Percentiles rank a stretch among this genome's conserved stretches.
Conservation (phyloP, 2,329 filamentous ascomycete species). For the Scedosporium dehoogii region DNA sequence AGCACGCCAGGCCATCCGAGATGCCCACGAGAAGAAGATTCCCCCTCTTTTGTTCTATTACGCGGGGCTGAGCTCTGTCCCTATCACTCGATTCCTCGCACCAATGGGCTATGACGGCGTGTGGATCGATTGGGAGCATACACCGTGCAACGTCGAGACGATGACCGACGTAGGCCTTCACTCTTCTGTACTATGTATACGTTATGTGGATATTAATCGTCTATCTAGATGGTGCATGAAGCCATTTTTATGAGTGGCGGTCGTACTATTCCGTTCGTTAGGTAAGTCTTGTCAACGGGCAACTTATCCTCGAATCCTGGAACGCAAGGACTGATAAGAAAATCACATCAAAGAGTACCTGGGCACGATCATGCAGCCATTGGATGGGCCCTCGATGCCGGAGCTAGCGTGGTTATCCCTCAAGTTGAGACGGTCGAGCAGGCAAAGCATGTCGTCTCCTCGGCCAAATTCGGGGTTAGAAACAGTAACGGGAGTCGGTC, state of each 20-base stretch:
- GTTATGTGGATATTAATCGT: neutral
- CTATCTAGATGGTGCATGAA: slow-evolving; percentile 29
- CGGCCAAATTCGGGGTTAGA: slow-evolving; percentile 32
- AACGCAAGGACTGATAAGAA: neutral
- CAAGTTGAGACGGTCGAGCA: slow-evolving; percentile 37
- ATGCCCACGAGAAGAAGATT: slow-evolving; percentile 35
- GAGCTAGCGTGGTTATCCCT: slow-evolving; percentile 36
- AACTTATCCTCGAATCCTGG: slow-evolving; percentile 21
- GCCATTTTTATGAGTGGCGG: slow-evolving; percentile 35
- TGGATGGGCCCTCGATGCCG: slow-evolving; percentile 35
- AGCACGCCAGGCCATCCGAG: slow-evolving; percentile 32
- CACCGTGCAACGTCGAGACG: slow-evolving; percentile 34
- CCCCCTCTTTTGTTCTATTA: slow-evolving; percentile 32
- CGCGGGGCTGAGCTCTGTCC: slow-evolving; percentile 26
- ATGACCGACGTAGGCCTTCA: slow-evolving; percentile 28
- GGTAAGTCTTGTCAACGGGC: slow-evolving; percentile 20
- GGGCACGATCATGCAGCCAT: slow-evolving; percentile 29
- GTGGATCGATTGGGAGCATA: slow-evolving; percentile 40
- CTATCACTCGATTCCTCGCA: slow-evolving; percentile 28
- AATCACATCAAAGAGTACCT: neutral
- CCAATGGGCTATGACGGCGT: slow-evolving; percentile 32
- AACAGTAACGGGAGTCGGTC: slow-evolving; percentile 29
- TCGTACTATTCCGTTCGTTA: slow-evolving; percentile 32
- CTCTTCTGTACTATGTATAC: neutral
- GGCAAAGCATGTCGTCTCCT: slow-evolving; percentile 29